A percentile compares a stretch with the other conserved stretches of the same genome.
These are phyloP conservation scores for Salix arbutifolia DNA, from an alignment of 345 rosid genomes.

Conservation along the genomic window DNA sequence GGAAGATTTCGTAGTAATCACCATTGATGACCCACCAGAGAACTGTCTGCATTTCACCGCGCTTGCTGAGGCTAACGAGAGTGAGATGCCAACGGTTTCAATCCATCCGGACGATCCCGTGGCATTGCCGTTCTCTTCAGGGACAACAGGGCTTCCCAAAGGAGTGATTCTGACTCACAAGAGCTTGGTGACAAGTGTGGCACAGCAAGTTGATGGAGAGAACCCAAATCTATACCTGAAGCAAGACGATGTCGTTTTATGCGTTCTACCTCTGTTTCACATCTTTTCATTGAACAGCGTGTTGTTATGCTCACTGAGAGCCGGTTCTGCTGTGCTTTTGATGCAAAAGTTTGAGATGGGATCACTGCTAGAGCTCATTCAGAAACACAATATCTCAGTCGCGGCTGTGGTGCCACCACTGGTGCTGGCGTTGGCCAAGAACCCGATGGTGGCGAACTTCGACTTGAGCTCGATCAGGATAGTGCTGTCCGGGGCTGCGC, in stretches of 20 bases:
- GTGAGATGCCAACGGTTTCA: constrained; percentile 16
- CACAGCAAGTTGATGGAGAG: constrained; percentile 93
- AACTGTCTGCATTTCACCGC: constrained; percentile 60
- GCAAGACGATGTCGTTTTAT: constrained; percentile 59
- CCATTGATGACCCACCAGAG: constrained; percentile 59
- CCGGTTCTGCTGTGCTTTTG: constrained; percentile 68
- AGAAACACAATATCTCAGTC: constrained; percentile 61
- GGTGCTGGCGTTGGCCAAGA: constrained; percentile 77
- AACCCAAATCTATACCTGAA: constrained; percentile 67
- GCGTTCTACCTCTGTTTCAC: constrained; percentile 85
- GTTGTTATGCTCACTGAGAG: constrained; percentile 57
- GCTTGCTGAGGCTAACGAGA: constrained; percentile 41
- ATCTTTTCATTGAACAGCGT: constrained; percentile 78
- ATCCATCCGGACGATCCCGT: constrained; percentile 59
- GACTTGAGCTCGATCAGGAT: constrained; percentile 68
- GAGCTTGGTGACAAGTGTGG: constrained; percentile 78
- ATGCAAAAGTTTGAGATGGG: constrained; percentile 93
- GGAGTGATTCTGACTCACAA: constrained; percentile 83
- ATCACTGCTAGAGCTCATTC: constrained; percentile 58
- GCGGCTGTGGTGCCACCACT: constrained; percentile 90
- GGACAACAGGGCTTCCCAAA: constrained; percentile 87
- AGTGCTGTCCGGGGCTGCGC: constrained; percentile 93
- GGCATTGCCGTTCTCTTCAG: constrained; percentile 82
- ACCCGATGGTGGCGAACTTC: constrained; percentile 52
- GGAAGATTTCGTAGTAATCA: constrained; percentile 47